Conservation (phyloP, 164 flowering plant genomes). For the Chimonanthus salicifolius region DNA sequence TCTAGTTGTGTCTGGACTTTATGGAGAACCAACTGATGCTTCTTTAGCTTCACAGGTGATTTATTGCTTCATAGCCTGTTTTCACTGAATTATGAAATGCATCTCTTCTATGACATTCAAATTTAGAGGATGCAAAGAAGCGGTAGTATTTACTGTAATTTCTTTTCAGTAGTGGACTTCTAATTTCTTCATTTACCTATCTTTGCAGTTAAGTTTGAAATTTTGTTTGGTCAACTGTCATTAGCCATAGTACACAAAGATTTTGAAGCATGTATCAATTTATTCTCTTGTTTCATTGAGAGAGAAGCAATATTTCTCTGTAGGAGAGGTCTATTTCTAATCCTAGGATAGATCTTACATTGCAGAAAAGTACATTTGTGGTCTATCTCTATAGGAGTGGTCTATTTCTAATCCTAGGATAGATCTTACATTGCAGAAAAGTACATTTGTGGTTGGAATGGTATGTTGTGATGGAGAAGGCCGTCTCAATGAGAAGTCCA, state of each 20-base stretch:
- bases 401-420: background rate
- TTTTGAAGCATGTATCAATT: background rate
- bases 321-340: background rate
- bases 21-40: conserved; percentile 73
- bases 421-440: conserved; percentile 46
- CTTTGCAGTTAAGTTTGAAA: background rate
- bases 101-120: background rate
- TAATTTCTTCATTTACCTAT: background rate
- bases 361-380: too few species aligned
- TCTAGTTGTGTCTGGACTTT: conserved; percentile 48
- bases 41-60: conserved; percentile 88
- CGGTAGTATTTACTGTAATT: background rate
- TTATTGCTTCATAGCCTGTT: background rate
- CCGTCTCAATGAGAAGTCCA: conserved; percentile 84
- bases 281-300: background rate
- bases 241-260: background rate
- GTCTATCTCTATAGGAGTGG: background rate
- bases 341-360: conserved; percentile 4
- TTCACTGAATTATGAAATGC: background rate
- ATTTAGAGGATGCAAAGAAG: background rate
- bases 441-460: conserved; percentile 86
- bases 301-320: background rate
- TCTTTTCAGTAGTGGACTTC: background rate
- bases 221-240: background rate
- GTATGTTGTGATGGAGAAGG: conserved; percentile 93